Percentiles rank a stretch among this genome's conserved stretches.
Conservation (phyloP, 441 rosid species). For the Capsella rubella region DNA sequence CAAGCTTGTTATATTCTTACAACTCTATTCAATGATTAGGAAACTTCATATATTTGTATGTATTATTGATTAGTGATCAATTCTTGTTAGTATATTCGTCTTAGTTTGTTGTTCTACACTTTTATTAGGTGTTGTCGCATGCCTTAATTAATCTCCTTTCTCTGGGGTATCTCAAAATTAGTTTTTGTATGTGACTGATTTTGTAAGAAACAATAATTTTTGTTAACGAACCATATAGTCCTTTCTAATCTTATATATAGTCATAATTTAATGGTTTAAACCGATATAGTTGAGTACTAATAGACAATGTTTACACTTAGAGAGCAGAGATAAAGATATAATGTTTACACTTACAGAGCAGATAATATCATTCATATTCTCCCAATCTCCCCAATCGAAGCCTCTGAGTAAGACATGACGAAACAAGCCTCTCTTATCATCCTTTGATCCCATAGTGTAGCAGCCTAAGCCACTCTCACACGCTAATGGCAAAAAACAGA, state of each 20-base stretch:
- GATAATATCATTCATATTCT: too few relatives aligned
- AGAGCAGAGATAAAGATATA: too few relatives aligned
- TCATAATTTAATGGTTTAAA: too few relatives aligned
- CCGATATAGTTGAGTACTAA: too few relatives aligned
- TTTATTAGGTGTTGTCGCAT: conserved; percentile 15
- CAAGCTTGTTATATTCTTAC: conserved; percentile 5
- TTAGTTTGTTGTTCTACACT: conserved; percentile 1
- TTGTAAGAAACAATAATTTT: conserved; percentile 34
- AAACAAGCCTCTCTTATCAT: too few relatives aligned
- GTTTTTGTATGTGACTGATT: conserved; percentile 29
- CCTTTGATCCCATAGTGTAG: too few relatives aligned
- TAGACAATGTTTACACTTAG: too few relatives aligned
- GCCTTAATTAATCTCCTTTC: conserved; percentile 8
- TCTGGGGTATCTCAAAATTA: conserved; percentile 15
- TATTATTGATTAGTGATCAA: conserved; percentile 30
- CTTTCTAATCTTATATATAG: neutral
- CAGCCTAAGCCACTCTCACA: too few relatives aligned
- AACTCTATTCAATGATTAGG: conserved; percentile 27
- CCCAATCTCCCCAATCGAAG: too few relatives aligned
- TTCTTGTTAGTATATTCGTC: conserved; percentile 15
- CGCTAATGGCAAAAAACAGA: too few relatives aligned
- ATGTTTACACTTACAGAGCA: too few relatives aligned
- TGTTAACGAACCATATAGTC: conserved; percentile 1
- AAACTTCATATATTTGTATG: conserved; percentile 41
- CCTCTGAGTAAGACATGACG: too few relatives aligned